phyloP scores from a whole-genome alignment of 1,284 basidiomycete genomes.

The Boletellus sp. region DNA sequence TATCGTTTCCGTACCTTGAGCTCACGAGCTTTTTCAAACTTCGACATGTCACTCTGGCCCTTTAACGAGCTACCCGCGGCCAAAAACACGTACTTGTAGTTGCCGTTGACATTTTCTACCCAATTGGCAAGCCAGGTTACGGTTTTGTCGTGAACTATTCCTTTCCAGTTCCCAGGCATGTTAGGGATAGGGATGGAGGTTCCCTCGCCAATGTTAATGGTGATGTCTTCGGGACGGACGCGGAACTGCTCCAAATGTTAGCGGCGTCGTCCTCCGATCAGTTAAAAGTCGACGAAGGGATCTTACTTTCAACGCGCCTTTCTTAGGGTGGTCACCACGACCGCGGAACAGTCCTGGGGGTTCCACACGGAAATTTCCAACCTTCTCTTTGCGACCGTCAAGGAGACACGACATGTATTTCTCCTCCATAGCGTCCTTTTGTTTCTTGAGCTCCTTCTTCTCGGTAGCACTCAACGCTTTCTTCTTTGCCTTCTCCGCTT shows the following conservation, averaged over 20 bases:
- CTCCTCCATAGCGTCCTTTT: constrained; percentile 80
- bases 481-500: constrained; percentile 89
- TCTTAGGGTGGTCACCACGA: constrained; percentile 97
- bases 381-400: constrained; percentile 95
- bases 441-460: constrained; percentile 87
- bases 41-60: constrained; percentile 92
- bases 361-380: constrained; percentile 98
- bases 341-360: constrained; percentile 97
- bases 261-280: neutral
- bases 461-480: constrained; percentile 83
- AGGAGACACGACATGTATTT: constrained; percentile 85
- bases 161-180: constrained; percentile 84
- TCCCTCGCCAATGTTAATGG: constrained; percentile 84
- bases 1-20: constrained; percentile 64
- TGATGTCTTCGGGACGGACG: constrained; percentile 89
- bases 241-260: constrained; percentile 55
- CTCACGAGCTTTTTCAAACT: constrained; percentile 95
- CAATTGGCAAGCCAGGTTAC: constrained; percentile 98
- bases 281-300: neutral
- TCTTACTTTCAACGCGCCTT: constrained; percentile 88
- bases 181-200: constrained; percentile 79
- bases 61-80: constrained; percentile 92
- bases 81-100: constrained; percentile 94
- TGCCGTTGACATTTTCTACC: constrained; percentile 93
- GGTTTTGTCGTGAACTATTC: constrained; percentile 84